Evolutionary conservation across 1,284 basidiomycete species (phyloP).

Genomic region (Volvariella volvacea): DNA sequence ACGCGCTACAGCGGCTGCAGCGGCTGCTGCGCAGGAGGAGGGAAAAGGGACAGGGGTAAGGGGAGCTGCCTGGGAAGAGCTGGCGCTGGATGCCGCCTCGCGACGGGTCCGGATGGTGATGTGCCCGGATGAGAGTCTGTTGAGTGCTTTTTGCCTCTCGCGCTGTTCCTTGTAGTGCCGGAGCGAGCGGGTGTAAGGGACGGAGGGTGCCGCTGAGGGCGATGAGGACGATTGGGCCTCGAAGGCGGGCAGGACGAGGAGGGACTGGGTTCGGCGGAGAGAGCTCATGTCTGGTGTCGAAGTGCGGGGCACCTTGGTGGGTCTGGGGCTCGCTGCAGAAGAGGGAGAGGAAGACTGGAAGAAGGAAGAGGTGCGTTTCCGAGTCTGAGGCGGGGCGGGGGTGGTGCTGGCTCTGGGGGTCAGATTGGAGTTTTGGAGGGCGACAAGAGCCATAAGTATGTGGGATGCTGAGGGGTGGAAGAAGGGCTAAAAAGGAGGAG

Average conservation of each 20-base stretch:
- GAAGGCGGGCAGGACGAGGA: conserved; percentile 23
- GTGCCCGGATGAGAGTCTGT: conserved; percentile 12
- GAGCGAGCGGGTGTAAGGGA: conserved; percentile 28
- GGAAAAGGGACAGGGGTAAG: conserved; percentile 5
- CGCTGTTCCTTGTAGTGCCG: conserved; percentile 34
- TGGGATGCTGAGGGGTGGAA: not conserved
- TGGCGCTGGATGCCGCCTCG: no score
- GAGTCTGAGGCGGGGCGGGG: conserved; percentile 14
- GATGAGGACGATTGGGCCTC: conserved; percentile 11
- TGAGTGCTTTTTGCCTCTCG: conserved; percentile 23
- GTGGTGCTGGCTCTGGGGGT: conserved; percentile 11
- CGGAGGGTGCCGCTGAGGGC: not conserved
- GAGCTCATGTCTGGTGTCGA: conserved; percentile 12
- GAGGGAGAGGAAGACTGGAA: conserved; percentile 16
- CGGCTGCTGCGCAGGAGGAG: conserved; percentile 1
- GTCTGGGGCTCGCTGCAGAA: conserved; percentile 16
- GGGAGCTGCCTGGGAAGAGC: conserved; percentile 7
- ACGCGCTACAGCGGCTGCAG: conserved; percentile 4
- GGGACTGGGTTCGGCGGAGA: conserved; percentile 36
- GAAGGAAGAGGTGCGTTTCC: conserved; percentile 38
- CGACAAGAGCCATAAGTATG: conserved; percentile 14
- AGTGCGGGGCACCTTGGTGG: conserved; percentile 28
- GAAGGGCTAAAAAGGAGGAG: not conserved
- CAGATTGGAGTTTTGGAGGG: conserved; percentile 12
- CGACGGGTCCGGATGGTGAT: conserved; percentile 14